Conservation (phyloP, 2,329 filamentous ascomycete species). For the Chaetomium strumarium region DNA sequence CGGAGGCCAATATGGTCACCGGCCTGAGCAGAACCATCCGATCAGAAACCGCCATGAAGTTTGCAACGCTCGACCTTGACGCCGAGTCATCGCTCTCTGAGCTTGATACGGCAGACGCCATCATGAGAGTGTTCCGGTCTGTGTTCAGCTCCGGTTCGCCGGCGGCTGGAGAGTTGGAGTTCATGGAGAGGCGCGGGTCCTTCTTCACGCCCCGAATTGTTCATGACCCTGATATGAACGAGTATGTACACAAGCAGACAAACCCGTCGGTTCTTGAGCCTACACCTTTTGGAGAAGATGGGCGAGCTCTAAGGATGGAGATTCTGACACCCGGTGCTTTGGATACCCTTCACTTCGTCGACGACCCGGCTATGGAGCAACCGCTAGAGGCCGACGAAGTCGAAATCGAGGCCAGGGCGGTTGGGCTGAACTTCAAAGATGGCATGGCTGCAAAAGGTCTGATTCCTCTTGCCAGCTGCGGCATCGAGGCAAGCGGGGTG, state of each 20-base stretch:
- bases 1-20: conserved; percentile 39
- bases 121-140: conserved; percentile 32
- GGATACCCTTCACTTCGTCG: conserved; percentile 37
- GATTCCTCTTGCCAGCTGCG: conserved; percentile 30
- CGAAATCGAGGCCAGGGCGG: conserved; percentile 39
- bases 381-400: conserved; percentile 33
- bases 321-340: conserved; percentile 35
- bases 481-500: conserved; percentile 37
- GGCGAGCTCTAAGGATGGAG: conserved; percentile 32
- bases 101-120: conserved; percentile 21
- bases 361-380: conserved; percentile 28
- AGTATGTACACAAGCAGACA: conserved; percentile 39
- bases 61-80: conserved; percentile 42
- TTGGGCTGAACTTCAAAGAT: conserved; percentile 43
- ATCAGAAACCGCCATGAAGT: conserved; percentile 40
- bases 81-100: conserved; percentile 25
- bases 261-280: conserved; percentile 34
- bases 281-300: conserved; percentile 35
- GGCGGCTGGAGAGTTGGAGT: conserved; percentile 37
- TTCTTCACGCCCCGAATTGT: conserved; percentile 38
- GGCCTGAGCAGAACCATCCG: conserved; percentile 42
- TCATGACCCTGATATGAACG: conserved; percentile 37
- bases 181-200: conserved; percentile 34
- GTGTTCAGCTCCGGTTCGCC: conserved; percentile 32
- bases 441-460: conserved; percentile 39